Percentiles rank a stretch among this genome's conserved stretches.
Conservation (phyloP, 352 stramenopile genomes). For the Globisporangium abappressorium region DNA sequence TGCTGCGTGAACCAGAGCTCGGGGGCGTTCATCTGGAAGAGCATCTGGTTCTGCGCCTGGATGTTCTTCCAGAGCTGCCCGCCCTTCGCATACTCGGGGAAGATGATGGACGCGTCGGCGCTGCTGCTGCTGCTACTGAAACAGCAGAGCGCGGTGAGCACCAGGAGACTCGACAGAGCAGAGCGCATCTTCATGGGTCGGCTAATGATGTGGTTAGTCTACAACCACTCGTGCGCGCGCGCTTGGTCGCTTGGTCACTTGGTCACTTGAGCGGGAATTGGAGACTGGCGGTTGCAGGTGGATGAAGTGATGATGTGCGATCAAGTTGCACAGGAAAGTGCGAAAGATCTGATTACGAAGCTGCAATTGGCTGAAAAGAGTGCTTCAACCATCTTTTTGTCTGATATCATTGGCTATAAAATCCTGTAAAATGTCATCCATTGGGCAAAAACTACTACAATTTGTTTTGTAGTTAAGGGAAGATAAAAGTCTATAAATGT, state of each 20-base stretch:
- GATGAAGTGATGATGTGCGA: background rate
- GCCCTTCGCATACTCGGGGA: conserved; percentile 42
- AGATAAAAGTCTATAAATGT: background rate
- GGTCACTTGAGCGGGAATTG: background rate
- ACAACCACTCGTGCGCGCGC: background rate
- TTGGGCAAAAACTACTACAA: background rate
- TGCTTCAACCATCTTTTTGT: background rate
- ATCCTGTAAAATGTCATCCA: background rate
- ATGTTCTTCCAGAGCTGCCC: conserved; percentile 53
- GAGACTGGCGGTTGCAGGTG: background rate
- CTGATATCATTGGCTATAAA: background rate
- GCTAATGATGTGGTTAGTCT: background rate
- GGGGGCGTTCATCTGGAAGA: conserved; percentile 35
- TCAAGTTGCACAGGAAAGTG: background rate
- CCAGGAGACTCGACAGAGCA: background rate
- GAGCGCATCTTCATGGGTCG: background rate
- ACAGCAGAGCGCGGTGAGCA: background rate
- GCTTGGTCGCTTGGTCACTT: background rate
- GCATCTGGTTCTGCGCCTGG: conserved; percentile 42
- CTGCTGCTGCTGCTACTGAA: no score
- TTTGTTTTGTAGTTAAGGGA: background rate
- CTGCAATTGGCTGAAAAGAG: background rate
- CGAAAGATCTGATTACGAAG: background rate
- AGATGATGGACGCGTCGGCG: conserved; percentile 15
- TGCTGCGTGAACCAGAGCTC: conserved; percentile 70